These are phyloP conservation scores for Neurospora sp. DNA, from an alignment of 495 filamentous ascomycete species.

Conservation along the genomic window DNA sequence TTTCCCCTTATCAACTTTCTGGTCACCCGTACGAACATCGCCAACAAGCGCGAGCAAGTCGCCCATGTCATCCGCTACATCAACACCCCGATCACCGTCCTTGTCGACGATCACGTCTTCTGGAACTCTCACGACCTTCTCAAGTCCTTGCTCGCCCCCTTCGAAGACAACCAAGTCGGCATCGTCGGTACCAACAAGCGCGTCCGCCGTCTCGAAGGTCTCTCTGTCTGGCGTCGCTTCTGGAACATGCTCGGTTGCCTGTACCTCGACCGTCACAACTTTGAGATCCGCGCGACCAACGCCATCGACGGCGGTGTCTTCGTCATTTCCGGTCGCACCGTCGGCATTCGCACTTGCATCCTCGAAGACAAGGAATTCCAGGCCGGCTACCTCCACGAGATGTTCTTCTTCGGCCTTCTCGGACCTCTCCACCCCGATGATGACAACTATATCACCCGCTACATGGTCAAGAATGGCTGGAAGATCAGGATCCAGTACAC, in stretches of 20 bases:
- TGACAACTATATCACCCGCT: slow-evolving; percentile 62
- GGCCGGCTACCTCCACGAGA: slow-evolving; percentile 47
- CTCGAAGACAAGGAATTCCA: slow-evolving; percentile 35
- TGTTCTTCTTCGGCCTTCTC: slow-evolving; percentile 37
- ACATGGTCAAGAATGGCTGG: slow-evolving; percentile 45
- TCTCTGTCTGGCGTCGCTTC: slow-evolving; percentile 22
- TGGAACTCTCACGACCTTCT: slow-evolving; percentile 39
- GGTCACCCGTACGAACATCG: slow-evolving; percentile 13
- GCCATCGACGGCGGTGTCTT: slow-evolving; percentile 47
- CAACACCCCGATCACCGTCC: slow-evolving; percentile 35
- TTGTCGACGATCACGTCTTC: slow-evolving; percentile 47
- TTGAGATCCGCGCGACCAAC: slow-evolving; percentile 44
- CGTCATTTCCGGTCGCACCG: slow-evolving; percentile 45
- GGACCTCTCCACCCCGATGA: slow-evolving; percentile 50
- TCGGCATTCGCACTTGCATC: slow-evolving; percentile 38
- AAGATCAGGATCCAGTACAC: slow-evolving; percentile 54
- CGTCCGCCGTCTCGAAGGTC: slow-evolving; percentile 25
- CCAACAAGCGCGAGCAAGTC: slow-evolving; percentile 42
- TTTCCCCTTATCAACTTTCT: slow-evolving; percentile 12
- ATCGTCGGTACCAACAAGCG: slow-evolving; percentile 44
- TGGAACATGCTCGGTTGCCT: slow-evolving; percentile 43
- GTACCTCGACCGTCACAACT: slow-evolving; percentile 49
- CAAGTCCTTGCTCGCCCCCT: slow-evolving; percentile 35
- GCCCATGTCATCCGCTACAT: slow-evolving; percentile 32
- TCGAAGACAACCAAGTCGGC: slow-evolving; percentile 41